Evolutionary conservation across 1,284 basidiomycete genomes (phyloP).

Genomic region (Mycosarcoma mackinlayi): DNA sequence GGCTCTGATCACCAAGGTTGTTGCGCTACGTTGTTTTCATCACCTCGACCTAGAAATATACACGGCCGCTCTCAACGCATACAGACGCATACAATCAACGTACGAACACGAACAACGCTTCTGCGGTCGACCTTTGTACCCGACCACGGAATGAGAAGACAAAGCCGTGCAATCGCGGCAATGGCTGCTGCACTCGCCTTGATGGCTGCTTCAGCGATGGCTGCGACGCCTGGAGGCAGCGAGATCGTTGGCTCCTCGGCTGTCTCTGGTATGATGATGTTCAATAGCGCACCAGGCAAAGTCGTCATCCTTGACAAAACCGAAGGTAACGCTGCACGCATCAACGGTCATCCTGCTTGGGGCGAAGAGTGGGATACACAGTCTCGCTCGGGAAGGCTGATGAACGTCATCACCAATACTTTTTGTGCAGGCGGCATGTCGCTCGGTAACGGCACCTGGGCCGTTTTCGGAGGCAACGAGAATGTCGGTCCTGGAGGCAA

Average conservation of each 20-base stretch:
- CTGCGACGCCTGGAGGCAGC: constrained; percentile 45
- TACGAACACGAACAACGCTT: no score
- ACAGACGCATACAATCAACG: not conserved
- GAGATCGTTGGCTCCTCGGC: constrained; percentile 48
- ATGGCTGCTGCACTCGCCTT: constrained; percentile 19
- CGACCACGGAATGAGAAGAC: constrained; percentile 12
- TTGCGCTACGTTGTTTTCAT: no score
- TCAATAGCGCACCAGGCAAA: constrained; percentile 54
- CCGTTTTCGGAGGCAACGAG: constrained; percentile 65
- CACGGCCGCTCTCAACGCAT: no score
- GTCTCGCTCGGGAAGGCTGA: constrained; percentile 44
- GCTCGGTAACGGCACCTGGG: constrained; percentile 66
- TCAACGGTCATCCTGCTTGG: constrained; percentile 57
- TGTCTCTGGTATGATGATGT: constrained; percentile 64
- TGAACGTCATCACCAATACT: constrained; percentile 67
- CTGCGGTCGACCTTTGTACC: no score
- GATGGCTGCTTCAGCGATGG: constrained; percentile 24
- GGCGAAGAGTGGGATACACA: constrained; percentile 51
- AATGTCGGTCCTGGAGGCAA: constrained; percentile 60
- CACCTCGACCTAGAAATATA: no score
- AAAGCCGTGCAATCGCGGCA: constrained; percentile 13
- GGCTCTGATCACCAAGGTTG: no score
- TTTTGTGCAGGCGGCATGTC: constrained; percentile 68
- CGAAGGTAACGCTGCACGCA: constrained; percentile 61
- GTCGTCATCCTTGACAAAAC: constrained; percentile 69